These are phyloP conservation scores for Penicillium subrubescens DNA, from an alignment of 495 filamentous ascomycete genomes.

Conservation along the genomic window DNA sequence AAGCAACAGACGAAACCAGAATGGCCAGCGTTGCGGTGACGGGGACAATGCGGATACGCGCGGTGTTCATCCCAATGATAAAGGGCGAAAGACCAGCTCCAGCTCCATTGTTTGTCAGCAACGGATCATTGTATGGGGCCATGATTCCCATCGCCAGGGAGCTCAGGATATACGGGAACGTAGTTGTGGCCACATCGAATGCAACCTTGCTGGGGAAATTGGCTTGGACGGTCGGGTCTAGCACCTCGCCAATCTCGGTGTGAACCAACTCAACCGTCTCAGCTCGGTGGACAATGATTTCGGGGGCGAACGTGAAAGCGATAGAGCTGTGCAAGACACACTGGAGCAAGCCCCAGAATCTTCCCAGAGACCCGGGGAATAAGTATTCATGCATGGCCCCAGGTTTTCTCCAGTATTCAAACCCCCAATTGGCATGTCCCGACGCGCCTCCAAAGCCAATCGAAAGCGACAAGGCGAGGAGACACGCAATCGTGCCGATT, in stretches of 20 bases:
- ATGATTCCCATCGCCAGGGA: constrained; percentile 59
- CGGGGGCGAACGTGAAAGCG: constrained; percentile 57
- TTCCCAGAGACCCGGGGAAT: constrained; percentile 59
- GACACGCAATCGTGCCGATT: constrained; percentile 72
- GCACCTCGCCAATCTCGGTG: constrained; percentile 22
- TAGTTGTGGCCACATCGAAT: constrained; percentile 34
- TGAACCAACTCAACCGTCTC: constrained; percentile 46
- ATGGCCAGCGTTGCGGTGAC: constrained; percentile 69
- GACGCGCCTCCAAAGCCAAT: constrained; percentile 71
- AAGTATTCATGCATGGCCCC: constrained; percentile 71
- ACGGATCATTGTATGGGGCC: constrained; percentile 56
- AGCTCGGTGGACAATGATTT: constrained; percentile 54
- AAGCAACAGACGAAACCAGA: constrained; percentile 70
- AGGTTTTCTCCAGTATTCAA: constrained; percentile 73
- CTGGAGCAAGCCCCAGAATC: constrained; percentile 69
- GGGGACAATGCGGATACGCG: constrained; percentile 58
- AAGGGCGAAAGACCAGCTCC: constrained; percentile 50
- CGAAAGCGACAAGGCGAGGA: constrained; percentile 67
- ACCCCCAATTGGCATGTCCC: constrained; percentile 65
- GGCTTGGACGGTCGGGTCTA: constrained; percentile 8
- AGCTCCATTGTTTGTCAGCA: constrained; percentile 49
- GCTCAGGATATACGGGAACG: constrained; percentile 63
- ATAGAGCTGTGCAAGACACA: constrained; percentile 59
- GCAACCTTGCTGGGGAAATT: constrained; percentile 26
- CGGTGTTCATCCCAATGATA: constrained; percentile 39